Conservation (phyloP, 2,329 filamentous ascomycete species). For the Aspergillus fischeri region DNA sequence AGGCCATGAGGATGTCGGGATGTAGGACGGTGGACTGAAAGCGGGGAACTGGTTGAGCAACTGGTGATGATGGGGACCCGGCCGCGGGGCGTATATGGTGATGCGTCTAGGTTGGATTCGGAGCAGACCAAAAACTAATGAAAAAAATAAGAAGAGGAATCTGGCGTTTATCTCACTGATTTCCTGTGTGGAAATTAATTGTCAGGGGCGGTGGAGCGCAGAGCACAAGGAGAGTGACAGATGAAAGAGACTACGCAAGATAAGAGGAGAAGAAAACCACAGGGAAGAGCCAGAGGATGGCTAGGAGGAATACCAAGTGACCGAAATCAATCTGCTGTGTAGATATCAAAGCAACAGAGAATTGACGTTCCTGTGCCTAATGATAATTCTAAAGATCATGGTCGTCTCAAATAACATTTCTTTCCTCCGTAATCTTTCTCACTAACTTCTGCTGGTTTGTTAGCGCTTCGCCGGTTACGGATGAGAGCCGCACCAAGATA, state of each 20-base stretch:
- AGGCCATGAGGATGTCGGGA: conserved; percentile 50
- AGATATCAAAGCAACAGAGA: neutral
- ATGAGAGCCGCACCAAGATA: conserved; percentile 2
- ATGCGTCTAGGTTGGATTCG: neutral
- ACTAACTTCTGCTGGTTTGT: neutral
- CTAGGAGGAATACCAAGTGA: neutral
- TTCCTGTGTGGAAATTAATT: conserved; percentile 14
- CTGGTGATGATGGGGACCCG: neutral
- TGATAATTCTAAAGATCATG: neutral
- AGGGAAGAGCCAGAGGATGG: neutral
- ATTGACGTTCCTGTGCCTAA: neutral
- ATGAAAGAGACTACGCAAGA: neutral
- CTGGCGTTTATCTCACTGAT: neutral
- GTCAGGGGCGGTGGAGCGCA: conserved; percentile 17
- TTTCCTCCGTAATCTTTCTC: neutral
- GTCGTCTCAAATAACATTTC: neutral
- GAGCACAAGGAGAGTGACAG: neutral
- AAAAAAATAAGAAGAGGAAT: neutral
- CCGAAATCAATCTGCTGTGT: conserved; percentile 1
- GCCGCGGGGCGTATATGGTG: neutral
- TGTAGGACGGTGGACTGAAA: conserved; percentile 2
- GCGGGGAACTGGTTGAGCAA: neutral
- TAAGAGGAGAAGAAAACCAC: neutral
- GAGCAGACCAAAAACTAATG: neutral
- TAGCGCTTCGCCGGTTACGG: conserved; percentile 10